Conservation (phyloP, 352 stramenopile genomes). For the Paralagenidium karlingii region DNA sequence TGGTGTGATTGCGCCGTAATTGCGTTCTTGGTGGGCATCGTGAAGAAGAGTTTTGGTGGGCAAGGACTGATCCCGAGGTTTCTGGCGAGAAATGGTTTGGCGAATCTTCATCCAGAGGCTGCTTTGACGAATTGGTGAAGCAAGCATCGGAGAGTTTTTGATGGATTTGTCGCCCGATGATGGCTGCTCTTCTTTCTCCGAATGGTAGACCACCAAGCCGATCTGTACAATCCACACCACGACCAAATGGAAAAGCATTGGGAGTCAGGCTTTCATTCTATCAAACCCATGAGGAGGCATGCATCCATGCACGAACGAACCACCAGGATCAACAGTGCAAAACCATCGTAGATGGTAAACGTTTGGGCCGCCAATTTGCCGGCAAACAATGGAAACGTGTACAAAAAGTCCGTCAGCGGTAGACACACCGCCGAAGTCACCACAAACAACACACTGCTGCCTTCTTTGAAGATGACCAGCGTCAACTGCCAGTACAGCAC, state of each 20-base stretch:
- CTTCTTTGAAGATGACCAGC: conserved; percentile 9
- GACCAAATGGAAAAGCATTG: too few relatives aligned
- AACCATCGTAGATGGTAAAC: conserved; percentile 3
- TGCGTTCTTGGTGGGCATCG: too few relatives aligned
- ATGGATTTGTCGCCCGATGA: conserved; percentile 1
- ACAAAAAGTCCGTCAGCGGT: conserved; percentile 3
- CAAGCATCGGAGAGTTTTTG: conserved; percentile 2
- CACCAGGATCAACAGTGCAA: conserved; percentile 4
- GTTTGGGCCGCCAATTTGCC: neutral
- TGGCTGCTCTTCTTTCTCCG: conserved; percentile 2
- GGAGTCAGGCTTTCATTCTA: too few relatives aligned
- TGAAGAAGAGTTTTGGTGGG: too few relatives aligned
- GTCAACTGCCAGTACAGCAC: conserved; percentile 9
- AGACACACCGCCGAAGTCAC: conserved; percentile 7
- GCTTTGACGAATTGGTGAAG: conserved; percentile 3
- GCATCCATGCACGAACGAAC: too few relatives aligned
- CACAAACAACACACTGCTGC: conserved; percentile 9
- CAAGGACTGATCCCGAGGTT: too few relatives aligned
- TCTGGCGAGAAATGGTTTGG: too few relatives aligned
- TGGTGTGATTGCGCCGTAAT: too few relatives aligned
- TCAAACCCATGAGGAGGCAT: too few relatives aligned
- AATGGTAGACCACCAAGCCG: conserved; percentile 6
- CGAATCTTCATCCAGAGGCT: too few relatives aligned
- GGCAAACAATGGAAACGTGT: conserved; percentile 3
- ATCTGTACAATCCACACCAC: too few relatives aligned